Evolutionary conservation across 2,329 filamentous ascomycete species (phyloP).

Genomic region (Fusarium tuaranense): DNA sequence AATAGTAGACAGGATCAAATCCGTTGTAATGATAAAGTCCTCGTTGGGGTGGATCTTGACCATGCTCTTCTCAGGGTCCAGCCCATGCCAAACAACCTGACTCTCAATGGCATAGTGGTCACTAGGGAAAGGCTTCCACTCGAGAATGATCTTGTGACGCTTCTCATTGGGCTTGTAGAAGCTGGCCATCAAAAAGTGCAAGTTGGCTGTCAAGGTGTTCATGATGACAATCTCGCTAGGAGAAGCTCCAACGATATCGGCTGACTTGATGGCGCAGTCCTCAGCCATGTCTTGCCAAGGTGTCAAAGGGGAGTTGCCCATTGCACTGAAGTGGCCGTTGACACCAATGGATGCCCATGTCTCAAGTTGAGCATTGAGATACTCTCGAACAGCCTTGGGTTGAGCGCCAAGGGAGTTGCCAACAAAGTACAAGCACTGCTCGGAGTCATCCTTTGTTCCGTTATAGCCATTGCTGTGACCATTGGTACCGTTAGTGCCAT

Average conservation of each 20-base stretch:
- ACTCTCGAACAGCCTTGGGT: slow-evolving; percentile 73
- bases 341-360: slow-evolving; percentile 90
- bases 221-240: slow-evolving; percentile 84
- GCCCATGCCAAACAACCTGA: slow-evolving; percentile 78
- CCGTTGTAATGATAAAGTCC: slow-evolving; percentile 73
- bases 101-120: slow-evolving; percentile 89
- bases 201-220: slow-evolving; percentile 85
- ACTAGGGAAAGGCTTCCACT: slow-evolving; percentile 90
- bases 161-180: slow-evolving; percentile 79
- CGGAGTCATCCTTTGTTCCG: slow-evolving; percentile 46
- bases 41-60: slow-evolving; percentile 77
- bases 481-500: slow-evolving; percentile 33
- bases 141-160: slow-evolving; percentile 84
- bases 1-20: slow-evolving; percentile 78
- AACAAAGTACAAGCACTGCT: slow-evolving; percentile 78
- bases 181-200: slow-evolving; percentile 85
- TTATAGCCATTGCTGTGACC: slow-evolving; percentile 36
- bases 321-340: slow-evolving; percentile 80
- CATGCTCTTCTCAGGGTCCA: slow-evolving; percentile 76
- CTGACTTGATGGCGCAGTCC: slow-evolving; percentile 75
- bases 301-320: slow-evolving; percentile 75
- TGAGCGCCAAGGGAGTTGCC: slow-evolving; percentile 92
- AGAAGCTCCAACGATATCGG: slow-evolving; percentile 79
- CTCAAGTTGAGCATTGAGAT: slow-evolving; percentile 79
- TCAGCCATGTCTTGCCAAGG: slow-evolving; percentile 86